Conservation (phyloP, 208 protist species). For the Leishmania lainsoni region DNA sequence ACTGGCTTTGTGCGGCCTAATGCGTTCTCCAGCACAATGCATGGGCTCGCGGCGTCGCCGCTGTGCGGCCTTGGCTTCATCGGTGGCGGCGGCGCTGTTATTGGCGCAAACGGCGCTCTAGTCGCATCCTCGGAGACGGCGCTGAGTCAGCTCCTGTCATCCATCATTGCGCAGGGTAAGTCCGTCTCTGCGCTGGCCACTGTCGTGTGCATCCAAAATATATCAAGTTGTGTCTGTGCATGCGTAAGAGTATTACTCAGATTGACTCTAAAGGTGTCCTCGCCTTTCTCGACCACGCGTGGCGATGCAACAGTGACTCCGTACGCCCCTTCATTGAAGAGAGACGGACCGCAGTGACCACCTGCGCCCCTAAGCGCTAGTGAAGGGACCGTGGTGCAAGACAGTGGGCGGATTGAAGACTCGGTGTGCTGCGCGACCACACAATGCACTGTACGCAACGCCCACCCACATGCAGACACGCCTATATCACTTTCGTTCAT, state of each 20-base stretch:
- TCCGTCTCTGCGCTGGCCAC: conserved; percentile 38
- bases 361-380: neutral
- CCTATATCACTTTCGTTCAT: neutral
- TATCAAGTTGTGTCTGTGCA: conserved; percentile 85
- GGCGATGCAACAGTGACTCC: neutral
- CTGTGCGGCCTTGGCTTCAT: conserved; percentile 36
- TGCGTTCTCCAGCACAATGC: conserved; percentile 43
- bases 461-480: neutral
- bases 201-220: conserved; percentile 80
- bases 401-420: neutral
- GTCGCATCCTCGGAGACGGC: conserved; percentile 40
- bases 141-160: conserved; percentile 51
- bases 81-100: conserved; percentile 21
- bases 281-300: neutral
- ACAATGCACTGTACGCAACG: neutral
- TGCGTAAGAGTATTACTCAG: conserved; percentile 89
- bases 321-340: neutral
- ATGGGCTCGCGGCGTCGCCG: conserved; percentile 47
- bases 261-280: conserved; percentile 18
- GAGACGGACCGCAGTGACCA: neutral
- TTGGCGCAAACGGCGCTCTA: conserved; percentile 11
- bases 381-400: neutral
- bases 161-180: conserved; percentile 54
- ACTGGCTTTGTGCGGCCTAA: conserved; percentile 83
- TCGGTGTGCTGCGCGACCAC: neutral